Evolutionary conservation across 2,329 filamentous ascomycete species (phyloP).

Genomic region (Leptographium radiaticola): DNA sequence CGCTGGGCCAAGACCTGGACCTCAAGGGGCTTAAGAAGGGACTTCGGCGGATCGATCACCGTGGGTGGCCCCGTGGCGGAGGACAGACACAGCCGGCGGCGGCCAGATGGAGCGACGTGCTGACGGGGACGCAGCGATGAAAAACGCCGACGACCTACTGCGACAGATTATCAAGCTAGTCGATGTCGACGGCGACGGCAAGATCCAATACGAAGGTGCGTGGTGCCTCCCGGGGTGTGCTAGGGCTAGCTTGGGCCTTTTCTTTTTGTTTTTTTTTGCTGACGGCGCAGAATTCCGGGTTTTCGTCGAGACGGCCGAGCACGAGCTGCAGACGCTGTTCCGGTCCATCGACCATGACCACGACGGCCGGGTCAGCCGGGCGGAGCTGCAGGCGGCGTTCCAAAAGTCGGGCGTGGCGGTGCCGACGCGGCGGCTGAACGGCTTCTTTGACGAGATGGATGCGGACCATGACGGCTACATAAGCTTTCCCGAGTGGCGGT

Average conservation of each 20-base stretch:
- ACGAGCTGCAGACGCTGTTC: slow-evolving; percentile 71
- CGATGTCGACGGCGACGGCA: slow-evolving; percentile 74
- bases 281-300: slow-evolving; percentile 60
- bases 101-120: not conserved
- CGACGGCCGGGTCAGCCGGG: slow-evolving; percentile 75
- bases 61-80: slow-evolving; percentile 31
- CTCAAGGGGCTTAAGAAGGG: slow-evolving; percentile 74
- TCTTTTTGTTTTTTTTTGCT: no score
- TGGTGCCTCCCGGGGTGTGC: not conserved
- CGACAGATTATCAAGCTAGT: slow-evolving; percentile 68
- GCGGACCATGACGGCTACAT: slow-evolving; percentile 78
- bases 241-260: not conserved
- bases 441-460: slow-evolving; percentile 86
- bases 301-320: slow-evolving; percentile 81
- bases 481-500: slow-evolving; percentile 95
- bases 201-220: slow-evolving; percentile 77
- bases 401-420: slow-evolving; percentile 65
- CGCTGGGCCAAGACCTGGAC: slow-evolving; percentile 65
- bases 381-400: slow-evolving; percentile 72
- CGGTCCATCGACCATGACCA: slow-evolving; percentile 72
- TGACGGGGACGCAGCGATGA: slow-evolving; percentile 41
- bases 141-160: slow-evolving; percentile 83
- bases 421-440: slow-evolving; percentile 60
- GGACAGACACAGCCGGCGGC: not conserved
- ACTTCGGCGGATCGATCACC: slow-evolving; percentile 80